Percentiles rank a stretch among this genome's conserved stretches.
Conservation (phyloP, 164 flowering plant species). For the grape (Vitis vinifera) region DNA sequence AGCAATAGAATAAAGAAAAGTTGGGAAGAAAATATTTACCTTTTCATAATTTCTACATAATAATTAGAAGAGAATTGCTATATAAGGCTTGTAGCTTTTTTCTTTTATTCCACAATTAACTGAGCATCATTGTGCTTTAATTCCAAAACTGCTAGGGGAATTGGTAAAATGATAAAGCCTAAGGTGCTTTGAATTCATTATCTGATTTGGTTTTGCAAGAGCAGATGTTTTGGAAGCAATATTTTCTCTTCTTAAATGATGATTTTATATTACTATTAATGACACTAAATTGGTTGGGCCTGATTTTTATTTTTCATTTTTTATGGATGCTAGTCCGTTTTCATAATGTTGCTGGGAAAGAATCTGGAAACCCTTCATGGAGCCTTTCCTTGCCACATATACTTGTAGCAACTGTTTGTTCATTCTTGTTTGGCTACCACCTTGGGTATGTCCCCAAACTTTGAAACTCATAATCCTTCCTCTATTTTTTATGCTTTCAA, state of each 20-base stretch:
- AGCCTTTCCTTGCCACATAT: slow-evolving; percentile 70
- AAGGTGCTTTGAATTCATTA: background rate
- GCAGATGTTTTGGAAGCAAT: background rate
- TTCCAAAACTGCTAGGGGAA: background rate
- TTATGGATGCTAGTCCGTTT: slow-evolving; percentile 34
- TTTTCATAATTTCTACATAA: background rate
- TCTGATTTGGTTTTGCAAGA: background rate
- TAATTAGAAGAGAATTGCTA: background rate
- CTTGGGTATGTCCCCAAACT: slow-evolving; percentile 57
- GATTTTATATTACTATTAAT: background rate
- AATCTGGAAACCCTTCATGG: slow-evolving; percentile 65
- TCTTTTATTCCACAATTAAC: background rate
- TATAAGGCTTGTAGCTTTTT: background rate
- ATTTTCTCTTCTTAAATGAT: background rate
- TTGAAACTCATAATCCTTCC: slow-evolving; percentile 2
- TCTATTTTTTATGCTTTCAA: background rate
- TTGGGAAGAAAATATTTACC: background rate
- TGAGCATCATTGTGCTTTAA: background rate
- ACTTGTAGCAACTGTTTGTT: slow-evolving; percentile 63
- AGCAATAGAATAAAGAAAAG: no score
- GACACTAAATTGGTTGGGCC: background rate
- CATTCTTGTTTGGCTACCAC: slow-evolving; percentile 91
- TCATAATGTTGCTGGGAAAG: slow-evolving; percentile 39
- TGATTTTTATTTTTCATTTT: background rate
- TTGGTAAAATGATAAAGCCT: background rate